A percentile compares a stretch with the other conserved stretches of the same genome.
Conservation (phyloP, 805 yeast genomes). For the Saturnispora kantuleensis region DNA sequence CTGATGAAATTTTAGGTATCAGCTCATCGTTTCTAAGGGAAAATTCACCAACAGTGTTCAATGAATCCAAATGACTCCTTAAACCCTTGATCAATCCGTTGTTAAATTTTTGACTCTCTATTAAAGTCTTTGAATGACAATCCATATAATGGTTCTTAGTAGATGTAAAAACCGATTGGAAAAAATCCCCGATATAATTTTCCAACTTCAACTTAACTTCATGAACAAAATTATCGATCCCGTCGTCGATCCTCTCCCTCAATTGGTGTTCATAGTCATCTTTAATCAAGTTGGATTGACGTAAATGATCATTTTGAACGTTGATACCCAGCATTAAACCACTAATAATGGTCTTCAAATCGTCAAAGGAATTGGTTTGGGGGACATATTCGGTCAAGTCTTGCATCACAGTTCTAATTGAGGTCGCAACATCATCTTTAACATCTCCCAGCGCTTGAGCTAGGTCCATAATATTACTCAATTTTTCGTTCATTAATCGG, state of each 20-base stretch:
- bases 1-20: too few species aligned
- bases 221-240: too few species aligned
- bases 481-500: neutral
- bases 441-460: neutral
- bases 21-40: neutral
- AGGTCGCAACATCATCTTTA: neutral
- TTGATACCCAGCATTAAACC: neutral
- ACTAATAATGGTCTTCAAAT: neutral
- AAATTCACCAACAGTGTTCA: neutral
- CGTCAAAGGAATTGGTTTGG: too few species aligned
- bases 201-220: too few species aligned
- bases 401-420: neutral
- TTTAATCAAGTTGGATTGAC: neutral
- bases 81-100: neutral
- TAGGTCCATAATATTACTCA: neutral
- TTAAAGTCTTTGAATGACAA: neutral
- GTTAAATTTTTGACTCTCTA: slow-evolving; percentile 4
- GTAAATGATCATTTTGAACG: neutral
- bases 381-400: too few species aligned
- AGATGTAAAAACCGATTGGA: neutral
- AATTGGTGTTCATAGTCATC: neutral
- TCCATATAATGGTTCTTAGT: slow-evolving; percentile 2
- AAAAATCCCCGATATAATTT: neutral
- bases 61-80: neutral
- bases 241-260: neutral